phyloP scores from a whole-genome alignment of 306 rosid genomes.

The Inga laurina region DNA sequence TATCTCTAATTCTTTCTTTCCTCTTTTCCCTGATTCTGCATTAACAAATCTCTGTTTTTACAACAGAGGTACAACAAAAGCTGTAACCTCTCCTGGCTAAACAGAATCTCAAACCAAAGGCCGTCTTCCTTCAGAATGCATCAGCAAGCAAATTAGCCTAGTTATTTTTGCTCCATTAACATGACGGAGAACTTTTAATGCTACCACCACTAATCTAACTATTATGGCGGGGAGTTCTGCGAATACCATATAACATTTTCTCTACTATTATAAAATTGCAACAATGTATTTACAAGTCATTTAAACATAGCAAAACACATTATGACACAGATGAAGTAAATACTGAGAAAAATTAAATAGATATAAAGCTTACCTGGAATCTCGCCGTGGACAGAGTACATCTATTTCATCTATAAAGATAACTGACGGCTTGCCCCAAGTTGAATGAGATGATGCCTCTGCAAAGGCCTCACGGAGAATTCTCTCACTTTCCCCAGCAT shows the following conservation, averaged over 20 bases:
- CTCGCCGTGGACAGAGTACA: conserved; percentile 84
- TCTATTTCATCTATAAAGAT: conserved; percentile 90
- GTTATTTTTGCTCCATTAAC: background rate
- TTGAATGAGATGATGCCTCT: conserved; percentile 64
- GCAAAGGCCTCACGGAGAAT: conserved; percentile 78
- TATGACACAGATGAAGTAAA: conserved; percentile 12
- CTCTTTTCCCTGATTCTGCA: too few species aligned
- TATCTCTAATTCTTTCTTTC: too few species aligned
- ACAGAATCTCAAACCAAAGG: conserved; percentile 1
- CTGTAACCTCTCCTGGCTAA: conserved; percentile 1
- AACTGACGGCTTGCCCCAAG: conserved; percentile 66
- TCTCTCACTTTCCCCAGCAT: conserved; percentile 85
- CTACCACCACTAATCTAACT: background rate
- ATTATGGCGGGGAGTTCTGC: background rate
- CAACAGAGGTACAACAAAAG: background rate
- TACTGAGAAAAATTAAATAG: conserved; percentile 17
- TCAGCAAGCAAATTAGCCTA: background rate
- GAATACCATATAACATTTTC: background rate
- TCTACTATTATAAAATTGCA: conserved; percentile 11
- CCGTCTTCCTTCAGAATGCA: background rate
- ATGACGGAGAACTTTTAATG: background rate
- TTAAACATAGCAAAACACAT: background rate
- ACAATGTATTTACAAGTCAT: conserved; percentile 5
- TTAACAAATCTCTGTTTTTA: too few species aligned
- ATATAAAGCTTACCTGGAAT: conserved; percentile 58